A percentile compares a stretch with the other conserved stretches of the same genome.
Evolutionary conservation across 2,329 filamentous ascomycete genomes (phyloP).

Genomic region (Aspergillus pseudonomiae): DNA sequence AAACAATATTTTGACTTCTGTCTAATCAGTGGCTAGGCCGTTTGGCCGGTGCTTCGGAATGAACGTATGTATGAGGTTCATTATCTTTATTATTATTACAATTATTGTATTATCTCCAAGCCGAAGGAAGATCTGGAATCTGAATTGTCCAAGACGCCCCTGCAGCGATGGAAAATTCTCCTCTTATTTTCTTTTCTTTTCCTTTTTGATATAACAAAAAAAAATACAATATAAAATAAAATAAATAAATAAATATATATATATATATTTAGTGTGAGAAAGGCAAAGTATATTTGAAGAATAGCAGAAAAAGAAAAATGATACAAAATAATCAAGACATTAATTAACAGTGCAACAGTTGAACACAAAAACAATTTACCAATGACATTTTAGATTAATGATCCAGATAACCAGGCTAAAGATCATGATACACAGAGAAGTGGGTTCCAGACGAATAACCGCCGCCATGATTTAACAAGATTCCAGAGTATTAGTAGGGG

Average conservation of each 20-base stretch:
- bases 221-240: too few species aligned
- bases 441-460: not conserved
- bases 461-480: not conserved
- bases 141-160: not conserved
- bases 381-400: not conserved
- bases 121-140: not conserved
- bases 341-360: not conserved
- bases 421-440: not conserved
- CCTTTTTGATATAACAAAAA: accelerated
- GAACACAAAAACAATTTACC: not conserved
- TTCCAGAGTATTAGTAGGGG: not conserved
- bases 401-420: too few species aligned
- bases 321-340: not conserved
- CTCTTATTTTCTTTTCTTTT: not conserved
- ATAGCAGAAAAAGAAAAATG: not conserved
- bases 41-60: not conserved
- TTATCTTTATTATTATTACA: too few species aligned
- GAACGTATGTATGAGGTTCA: not conserved
- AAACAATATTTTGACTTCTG: not conserved
- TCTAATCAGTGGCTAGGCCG: not conserved
- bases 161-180: not conserved
- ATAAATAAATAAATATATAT: too few species aligned
- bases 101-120: not conserved
- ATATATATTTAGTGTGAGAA: too few species aligned
- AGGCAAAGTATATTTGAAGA: not conserved